Percentiles rank a stretch among this genome's conserved stretches.
phyloP scores from a whole-genome alignment of 73 alveolate genomes.

The Symbiodinium pilosum region DNA sequence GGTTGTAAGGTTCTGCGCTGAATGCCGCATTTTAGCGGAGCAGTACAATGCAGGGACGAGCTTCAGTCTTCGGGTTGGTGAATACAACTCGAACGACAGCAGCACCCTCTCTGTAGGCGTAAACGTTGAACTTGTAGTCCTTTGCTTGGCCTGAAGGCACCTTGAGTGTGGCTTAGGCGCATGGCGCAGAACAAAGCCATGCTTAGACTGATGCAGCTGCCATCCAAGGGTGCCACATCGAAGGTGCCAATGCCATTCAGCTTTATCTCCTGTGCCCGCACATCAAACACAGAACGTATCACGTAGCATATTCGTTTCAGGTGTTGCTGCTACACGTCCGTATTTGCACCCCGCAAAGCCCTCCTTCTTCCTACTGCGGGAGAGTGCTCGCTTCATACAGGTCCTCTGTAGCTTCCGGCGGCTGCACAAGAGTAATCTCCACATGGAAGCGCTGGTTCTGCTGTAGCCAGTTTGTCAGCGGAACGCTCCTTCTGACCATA shows the following conservation, averaged over 20 bases:
- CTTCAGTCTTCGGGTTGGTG: slow-evolving; percentile 5
- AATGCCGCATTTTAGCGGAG: neutral
- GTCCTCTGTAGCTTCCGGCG: slow-evolving; percentile 16
- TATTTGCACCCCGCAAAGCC: too few species aligned
- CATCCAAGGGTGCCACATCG: neutral
- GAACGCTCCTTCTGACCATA: slow-evolving; percentile 8
- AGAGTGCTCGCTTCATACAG: too few species aligned
- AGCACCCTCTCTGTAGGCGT: slow-evolving; percentile 27
- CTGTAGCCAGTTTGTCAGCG: slow-evolving; percentile 23
- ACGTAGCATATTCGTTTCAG: too few species aligned
- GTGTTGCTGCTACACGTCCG: too few species aligned
- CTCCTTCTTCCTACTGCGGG: too few species aligned
- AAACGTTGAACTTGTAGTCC: slow-evolving; percentile 51
- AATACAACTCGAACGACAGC: neutral
- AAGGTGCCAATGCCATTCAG: slow-evolving; percentile 27
- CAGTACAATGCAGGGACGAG: neutral
- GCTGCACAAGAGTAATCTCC: slow-evolving; percentile 8
- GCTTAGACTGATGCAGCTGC: neutral
- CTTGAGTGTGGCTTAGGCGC: too few species aligned
- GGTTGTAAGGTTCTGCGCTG: neutral
- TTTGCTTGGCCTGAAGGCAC: slow-evolving; percentile 26
- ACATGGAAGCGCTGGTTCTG: slow-evolving; percentile 25
- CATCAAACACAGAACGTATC: too few species aligned
- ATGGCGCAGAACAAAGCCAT: neutral
- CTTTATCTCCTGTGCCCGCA: neutral